Conservation (phyloP, 257 asterid species). For the Echites panduratus region DNA sequence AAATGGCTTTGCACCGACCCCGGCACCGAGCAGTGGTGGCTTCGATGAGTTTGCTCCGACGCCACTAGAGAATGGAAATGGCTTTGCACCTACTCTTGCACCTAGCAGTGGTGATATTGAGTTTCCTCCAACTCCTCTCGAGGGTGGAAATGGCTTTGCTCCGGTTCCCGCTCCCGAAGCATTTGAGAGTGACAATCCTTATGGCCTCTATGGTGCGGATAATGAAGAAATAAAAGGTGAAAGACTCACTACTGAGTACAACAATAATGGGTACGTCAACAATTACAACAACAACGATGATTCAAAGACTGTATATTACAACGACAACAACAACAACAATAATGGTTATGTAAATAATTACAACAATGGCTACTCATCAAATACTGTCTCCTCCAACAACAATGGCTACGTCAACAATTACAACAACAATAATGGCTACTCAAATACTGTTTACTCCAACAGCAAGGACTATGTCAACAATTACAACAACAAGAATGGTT, state of each 20-base stretch:
- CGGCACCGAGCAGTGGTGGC: conserved; percentile 6
- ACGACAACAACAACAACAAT: conserved; percentile 11
- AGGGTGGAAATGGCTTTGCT: background rate
- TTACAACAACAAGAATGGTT: conserved; percentile 9
- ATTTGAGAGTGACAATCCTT: conserved; percentile 27
- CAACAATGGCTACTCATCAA: conserved; percentile 15
- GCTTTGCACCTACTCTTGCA: conserved; percentile 15
- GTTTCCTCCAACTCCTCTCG: conserved; percentile 3
- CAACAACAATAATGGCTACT: conserved; percentile 17
- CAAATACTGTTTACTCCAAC: background rate
- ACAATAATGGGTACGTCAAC: conserved; percentile 3
- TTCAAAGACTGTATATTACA: background rate
- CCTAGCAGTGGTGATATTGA: conserved; percentile 18
- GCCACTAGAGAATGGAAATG: background rate
- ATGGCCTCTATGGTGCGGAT: conserved; percentile 33
- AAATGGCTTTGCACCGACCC: conserved; percentile 16
- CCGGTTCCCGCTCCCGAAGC: conserved; percentile 18
- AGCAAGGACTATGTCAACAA: background rate
- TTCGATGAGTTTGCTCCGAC: conserved; percentile 22
- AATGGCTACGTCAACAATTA: no score
- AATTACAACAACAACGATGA: background rate
- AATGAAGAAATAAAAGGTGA: conserved; percentile 16
- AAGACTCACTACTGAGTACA: conserved; percentile 1
- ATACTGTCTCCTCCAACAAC: conserved; percentile 15
- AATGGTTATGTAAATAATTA: conserved; percentile 15